Conservation (phyloP, 306 rosid species). For the Sicyos baderoa region DNA sequence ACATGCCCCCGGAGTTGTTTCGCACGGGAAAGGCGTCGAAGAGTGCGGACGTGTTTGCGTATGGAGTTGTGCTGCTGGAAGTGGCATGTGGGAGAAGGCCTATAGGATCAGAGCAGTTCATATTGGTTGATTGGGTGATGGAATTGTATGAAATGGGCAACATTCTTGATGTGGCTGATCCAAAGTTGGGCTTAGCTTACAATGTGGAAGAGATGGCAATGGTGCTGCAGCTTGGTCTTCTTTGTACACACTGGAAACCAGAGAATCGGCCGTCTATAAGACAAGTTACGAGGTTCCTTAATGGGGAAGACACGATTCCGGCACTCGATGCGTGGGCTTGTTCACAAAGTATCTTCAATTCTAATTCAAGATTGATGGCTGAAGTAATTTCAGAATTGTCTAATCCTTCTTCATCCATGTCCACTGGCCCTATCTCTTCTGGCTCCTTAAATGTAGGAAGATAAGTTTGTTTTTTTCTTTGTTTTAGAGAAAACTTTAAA, state of each 20-base stretch:
- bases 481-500: too few relatives aligned
- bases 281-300: slow-evolving; percentile 39
- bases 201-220: slow-evolving; percentile 42
- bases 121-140: slow-evolving; percentile 49
- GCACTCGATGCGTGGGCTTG: slow-evolving; percentile 27
- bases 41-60: slow-evolving; percentile 50
- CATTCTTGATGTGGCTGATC: slow-evolving; percentile 37
- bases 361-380: slow-evolving; percentile 24
- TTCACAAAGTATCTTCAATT: slow-evolving; percentile 15
- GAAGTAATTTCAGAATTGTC: slow-evolving; percentile 12
- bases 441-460: slow-evolving; percentile 34
- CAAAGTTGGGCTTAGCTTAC: slow-evolving; percentile 29
- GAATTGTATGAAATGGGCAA: slow-evolving; percentile 29
- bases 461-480: slow-evolving; percentile 26
- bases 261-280: slow-evolving; percentile 55
- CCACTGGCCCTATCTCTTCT: slow-evolving; percentile 23
- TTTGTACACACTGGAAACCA: slow-evolving; percentile 37
- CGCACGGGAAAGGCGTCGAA: slow-evolving; percentile 48
- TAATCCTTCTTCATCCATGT: slow-evolving; percentile 6
- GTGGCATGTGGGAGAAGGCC: slow-evolving; percentile 49
- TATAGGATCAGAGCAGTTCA: slow-evolving; percentile 28
- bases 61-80: slow-evolving; percentile 59
- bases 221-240: slow-evolving; percentile 51
- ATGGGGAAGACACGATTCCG: slow-evolving; percentile 49
- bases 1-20: slow-evolving; percentile 55